Conservation (phyloP, 164 flowering plant species). For the Nymphaea thermarum region DNA sequence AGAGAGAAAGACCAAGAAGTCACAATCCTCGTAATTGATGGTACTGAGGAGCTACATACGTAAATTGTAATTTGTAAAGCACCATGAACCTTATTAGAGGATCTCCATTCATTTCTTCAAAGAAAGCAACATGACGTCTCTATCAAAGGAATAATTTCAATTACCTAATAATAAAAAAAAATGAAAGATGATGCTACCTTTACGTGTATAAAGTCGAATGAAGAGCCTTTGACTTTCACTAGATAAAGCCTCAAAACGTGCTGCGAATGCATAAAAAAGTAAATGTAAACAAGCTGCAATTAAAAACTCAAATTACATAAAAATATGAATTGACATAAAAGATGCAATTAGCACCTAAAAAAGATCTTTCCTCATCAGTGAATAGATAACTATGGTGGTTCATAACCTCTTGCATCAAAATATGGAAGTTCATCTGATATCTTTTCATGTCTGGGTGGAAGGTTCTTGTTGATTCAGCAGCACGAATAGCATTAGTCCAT, state of each 20-base stretch:
- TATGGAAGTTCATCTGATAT: slow-evolving; percentile 60
- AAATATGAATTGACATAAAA: background rate
- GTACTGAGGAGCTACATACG: too few species aligned
- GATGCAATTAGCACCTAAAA: slow-evolving; percentile 36
- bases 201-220: slow-evolving; percentile 69
- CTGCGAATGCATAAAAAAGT: slow-evolving; percentile 18
- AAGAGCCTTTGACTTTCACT: slow-evolving; percentile 87
- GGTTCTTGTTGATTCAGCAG: slow-evolving; percentile 28
- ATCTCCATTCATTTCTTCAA: too few species aligned
- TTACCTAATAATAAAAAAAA: too few species aligned
- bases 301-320: background rate
- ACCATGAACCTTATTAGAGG: too few species aligned
- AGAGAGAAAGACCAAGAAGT: too few species aligned
- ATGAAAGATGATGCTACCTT: slow-evolving; percentile 36
- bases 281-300: background rate
- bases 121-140: too few species aligned
- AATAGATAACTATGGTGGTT: slow-evolving; percentile 44
- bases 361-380: slow-evolving; percentile 44
- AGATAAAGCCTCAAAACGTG: slow-evolving; percentile 47
- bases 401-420: slow-evolving; percentile 60
- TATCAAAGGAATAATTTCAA: too few species aligned
- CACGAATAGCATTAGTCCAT: slow-evolving; percentile 39
- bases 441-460: slow-evolving; percentile 24
- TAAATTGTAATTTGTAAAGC: too few species aligned
- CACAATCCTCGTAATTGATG: too few species aligned